Evolutionary conservation across 176 grass and related monocot genomes (phyloP), one percentile per base, ranked within the genome.

Genomic region (Oryza brachyantha): DNA sequence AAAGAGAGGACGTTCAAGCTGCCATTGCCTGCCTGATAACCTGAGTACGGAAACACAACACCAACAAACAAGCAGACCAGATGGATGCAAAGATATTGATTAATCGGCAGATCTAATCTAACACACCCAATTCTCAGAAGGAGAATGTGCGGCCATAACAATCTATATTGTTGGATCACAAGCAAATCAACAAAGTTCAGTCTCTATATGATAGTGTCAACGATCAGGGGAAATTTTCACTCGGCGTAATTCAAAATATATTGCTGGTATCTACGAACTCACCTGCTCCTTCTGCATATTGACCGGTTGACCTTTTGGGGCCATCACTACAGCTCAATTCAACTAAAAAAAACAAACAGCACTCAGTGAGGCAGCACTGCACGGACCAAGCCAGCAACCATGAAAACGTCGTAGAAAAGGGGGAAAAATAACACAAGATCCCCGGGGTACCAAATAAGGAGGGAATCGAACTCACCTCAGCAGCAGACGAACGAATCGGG

Each of bases 261-360:
- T 24, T 19, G 7, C 68, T 17, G 10, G 3, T 13, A 32, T 32
- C n/a, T n/a, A n/a, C 3, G 5, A 8, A 12, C 71, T 7, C 3
- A 83, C 81, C 81, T 83, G 81, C 5, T 83, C 81, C 81, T 83
- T 83, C 71, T 83, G 69, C 70, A 83, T 0, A 27, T 83, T 83
- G 3, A 72, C 74, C 43, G 71, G 71, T 31, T 24, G 70, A 57
- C 43, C 61, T 16, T 48, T 64, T 1, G 61, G 4, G 3, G 81
- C 81, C 81, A 83, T 83, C 0, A 45, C 16, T 66, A 25, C 80
- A 55, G 10, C 31, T 65, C 42, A 28, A 59, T 64, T 82, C n/a
- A 73, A 73, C 9, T 5, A 73, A 73, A 65, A 50, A 4, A 2
- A 64, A 38, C 13, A 64, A 3, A 21, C 3, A 21, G 5, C 5